Conservation (phyloP, 2,329 filamentous ascomycete species). For the Pseudocercospora macadamiae region DNA sequence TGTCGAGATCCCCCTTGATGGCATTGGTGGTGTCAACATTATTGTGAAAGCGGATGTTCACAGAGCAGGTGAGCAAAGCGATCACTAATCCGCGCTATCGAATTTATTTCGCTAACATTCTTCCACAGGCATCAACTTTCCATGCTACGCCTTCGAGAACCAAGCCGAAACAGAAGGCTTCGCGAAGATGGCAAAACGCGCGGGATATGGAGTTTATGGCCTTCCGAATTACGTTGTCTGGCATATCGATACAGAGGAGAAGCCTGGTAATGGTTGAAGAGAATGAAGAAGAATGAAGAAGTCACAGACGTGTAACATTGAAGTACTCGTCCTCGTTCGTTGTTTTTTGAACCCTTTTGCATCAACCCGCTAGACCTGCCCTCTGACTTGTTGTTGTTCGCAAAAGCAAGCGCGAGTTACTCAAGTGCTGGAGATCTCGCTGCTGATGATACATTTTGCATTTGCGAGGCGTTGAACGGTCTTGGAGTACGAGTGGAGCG, state of each 20-base stretch:
- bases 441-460: neutral
- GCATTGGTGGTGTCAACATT: conserved; percentile 96
- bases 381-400: neutral
- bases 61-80: conserved; percentile 83
- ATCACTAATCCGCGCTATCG: too few species aligned
- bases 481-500: too few species aligned
- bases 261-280: conserved; percentile 70
- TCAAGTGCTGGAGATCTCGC: neutral
- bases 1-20: conserved; percentile 88
- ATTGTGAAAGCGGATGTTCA: conserved; percentile 98
- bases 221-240: conserved; percentile 97
- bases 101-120: too few species aligned
- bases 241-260: conserved; percentile 97
- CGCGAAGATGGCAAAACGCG: conserved; percentile 96
- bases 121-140: conserved; percentile 96
- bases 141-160: conserved; percentile 94
- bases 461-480: neutral
- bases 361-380: neutral
- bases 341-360: neutral
- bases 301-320: neutral
- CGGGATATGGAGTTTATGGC: conserved; percentile 88
- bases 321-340: neutral
- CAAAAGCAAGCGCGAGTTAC: neutral
- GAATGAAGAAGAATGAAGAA: conserved; percentile 4
- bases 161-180: conserved; percentile 99